Base-by-base conservation (phyloP, 345 rosid species). In the Diplotaxis tenuifolia region DNA sequence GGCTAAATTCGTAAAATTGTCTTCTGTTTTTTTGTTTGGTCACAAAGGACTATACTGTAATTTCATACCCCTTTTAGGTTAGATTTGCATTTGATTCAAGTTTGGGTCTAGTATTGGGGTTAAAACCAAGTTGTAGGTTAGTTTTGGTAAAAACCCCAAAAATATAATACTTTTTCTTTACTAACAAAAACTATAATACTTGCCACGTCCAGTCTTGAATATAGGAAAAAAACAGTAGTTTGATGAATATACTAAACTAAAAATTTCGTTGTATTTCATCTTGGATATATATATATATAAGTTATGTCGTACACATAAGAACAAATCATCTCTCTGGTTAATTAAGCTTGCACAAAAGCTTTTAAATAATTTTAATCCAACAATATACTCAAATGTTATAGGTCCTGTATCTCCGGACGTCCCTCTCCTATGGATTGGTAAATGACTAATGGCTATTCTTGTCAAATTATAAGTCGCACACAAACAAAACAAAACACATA, bases 391-490 rank as follows among this genome's bases (percentile, higher is more conserved):
- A 68, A n/a, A 34, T 47, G 34, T 58, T 34, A 34, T 18, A 34
- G 62, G 67, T 27, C 68, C 76, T 77, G 62, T 65, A 58, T 77
- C 68, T 38, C 59, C 80, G 80, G 80, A 71, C 57, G 64, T 65
- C 80, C 80, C 76, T 70, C 67, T 47, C 75, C 67, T 76, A 12
- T 70, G 71, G 75, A 58, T 64, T 58, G 80, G 55, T 42, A 45
- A 59, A 68, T 53, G 69, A 71, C 49, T 71, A 18, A 47, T 64
- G 23, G 45, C 80, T 71, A 77, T 77, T 71, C 57, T 77, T 70
- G 80, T 71, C 76, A 77, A 70, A 77, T 75, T 77, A 71, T 65
- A 77, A 77, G 67, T 77, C 76, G 40, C 66, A 70, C 65, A 64
- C 42, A 59, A 69, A 69, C 62, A 40, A 64, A 58, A 57, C 50